phyloP scores from a whole-genome alignment of 73 alveolate species.

The Paramecium sonneborni region DNA sequence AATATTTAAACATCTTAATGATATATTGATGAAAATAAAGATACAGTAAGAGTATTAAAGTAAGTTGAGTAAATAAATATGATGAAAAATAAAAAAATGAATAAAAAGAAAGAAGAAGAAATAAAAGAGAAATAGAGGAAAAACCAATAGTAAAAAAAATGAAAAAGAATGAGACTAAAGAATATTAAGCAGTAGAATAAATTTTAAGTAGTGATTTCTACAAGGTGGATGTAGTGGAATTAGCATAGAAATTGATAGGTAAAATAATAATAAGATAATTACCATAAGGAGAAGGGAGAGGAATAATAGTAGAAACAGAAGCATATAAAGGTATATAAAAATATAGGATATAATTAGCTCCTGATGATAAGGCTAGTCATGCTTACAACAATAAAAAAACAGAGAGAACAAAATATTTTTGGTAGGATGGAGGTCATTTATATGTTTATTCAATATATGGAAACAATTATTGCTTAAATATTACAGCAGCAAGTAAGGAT shows the following conservation, averaged over 20 bases:
- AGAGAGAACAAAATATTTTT: constrained; percentile 57
- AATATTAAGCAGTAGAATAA: not conserved
- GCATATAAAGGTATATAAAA: constrained; percentile 41
- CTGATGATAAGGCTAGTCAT: constrained; percentile 66
- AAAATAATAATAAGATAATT: not conserved
- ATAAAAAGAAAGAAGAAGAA: not conserved
- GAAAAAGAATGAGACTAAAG: not conserved
- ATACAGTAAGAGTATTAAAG: not conserved
- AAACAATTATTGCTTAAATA: constrained; percentile 57
- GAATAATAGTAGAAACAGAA: constrained; percentile 59
- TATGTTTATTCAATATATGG: constrained; percentile 61
- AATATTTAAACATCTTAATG: not conserved
- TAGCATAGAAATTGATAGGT: not conserved
- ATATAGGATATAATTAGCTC: not conserved
- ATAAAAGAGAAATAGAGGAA: not conserved
- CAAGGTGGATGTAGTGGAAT: not conserved
- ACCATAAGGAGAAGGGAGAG: constrained; percentile 41
- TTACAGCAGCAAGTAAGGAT: constrained; percentile 46
- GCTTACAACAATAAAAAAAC: constrained; percentile 65
- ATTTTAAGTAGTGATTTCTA: not conserved
- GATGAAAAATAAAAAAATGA: not conserved
- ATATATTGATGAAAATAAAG: not conserved
- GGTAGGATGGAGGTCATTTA: constrained; percentile 67
- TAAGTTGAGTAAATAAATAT: not conserved
- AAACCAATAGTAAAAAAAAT: not conserved